phyloP scores from a whole-genome alignment of 345 rosid genomes.

The Diplotaxis tenuifolia region DNA sequence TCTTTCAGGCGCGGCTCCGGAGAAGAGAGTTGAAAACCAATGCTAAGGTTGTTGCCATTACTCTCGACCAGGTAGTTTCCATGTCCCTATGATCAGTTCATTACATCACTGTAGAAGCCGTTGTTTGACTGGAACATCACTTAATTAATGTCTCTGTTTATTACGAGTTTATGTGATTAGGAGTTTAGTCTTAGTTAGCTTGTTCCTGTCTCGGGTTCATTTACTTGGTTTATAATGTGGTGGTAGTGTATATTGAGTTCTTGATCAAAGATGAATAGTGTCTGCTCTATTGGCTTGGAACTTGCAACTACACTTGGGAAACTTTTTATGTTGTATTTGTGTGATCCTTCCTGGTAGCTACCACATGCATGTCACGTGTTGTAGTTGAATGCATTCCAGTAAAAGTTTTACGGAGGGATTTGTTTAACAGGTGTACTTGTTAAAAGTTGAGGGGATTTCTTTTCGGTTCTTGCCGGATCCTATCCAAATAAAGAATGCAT shows the following conservation, averaged over 20 bases:
- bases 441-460: conserved; percentile 94
- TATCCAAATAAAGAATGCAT: conserved; percentile 83
- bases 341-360: neutral
- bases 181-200: neutral
- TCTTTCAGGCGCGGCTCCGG: conserved; percentile 63
- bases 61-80: conserved; percentile 75
- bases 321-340: neutral
- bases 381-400: neutral
- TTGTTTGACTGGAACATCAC: conserved; percentile 8
- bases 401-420: neutral
- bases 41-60: conserved; percentile 84
- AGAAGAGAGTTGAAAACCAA: conserved; percentile 64
- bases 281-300: neutral
- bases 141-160: neutral
- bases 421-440: conserved; percentile 62
- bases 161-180: neutral
- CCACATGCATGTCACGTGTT: neutral
- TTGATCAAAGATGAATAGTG: neutral
- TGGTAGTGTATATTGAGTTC: neutral
- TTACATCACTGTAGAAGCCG: neutral
- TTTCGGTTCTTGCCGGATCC: conserved; percentile 97
- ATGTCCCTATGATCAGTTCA: neutral
- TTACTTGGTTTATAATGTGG: neutral
- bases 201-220: neutral
- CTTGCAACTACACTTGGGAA: neutral